A percentile compares a stretch with the other conserved stretches of the same genome.
phyloP scores from a whole-genome alignment of 78 protist genomes.

The Bodo saltans region DNA sequence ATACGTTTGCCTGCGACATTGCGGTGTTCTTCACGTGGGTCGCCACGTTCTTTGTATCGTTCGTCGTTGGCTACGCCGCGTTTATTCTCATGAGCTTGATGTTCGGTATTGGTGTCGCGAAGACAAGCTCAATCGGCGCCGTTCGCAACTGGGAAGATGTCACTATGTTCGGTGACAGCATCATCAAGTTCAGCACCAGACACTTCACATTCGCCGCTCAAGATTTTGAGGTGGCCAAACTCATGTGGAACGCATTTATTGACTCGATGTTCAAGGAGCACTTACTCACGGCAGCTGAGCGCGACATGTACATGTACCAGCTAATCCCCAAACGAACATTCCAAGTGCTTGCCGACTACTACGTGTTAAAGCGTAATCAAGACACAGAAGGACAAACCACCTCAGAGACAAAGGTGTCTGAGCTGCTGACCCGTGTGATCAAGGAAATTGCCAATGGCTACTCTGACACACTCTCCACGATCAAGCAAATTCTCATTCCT shows the following conservation, averaged over 20 bases:
- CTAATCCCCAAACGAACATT: too few relatives aligned
- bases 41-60: not conserved
- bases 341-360: too few relatives aligned
- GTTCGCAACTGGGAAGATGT: slow-evolving; percentile 24
- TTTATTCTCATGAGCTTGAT: not conserved
- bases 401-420: too few relatives aligned
- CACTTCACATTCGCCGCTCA: not conserved
- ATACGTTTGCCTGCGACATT: not conserved
- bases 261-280: not conserved
- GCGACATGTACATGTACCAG: too few relatives aligned
- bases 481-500: too few relatives aligned
- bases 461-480: too few relatives aligned
- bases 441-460: too few relatives aligned
- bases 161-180: not conserved
- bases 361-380: too few relatives aligned
- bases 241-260: slow-evolving; percentile 6
- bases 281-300: slow-evolving; percentile 7
- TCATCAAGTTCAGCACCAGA: slow-evolving; percentile 1
- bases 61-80: slow-evolving; percentile 22
- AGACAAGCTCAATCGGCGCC: slow-evolving; percentile 7
- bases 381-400: too few relatives aligned
- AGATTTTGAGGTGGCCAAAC: not conserved
- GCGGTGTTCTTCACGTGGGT: slow-evolving; percentile 33
- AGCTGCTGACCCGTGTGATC: too few relatives aligned
- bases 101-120: slow-evolving; percentile 7